Percentiles rank a stretch among this genome's conserved stretches.
Evolutionary conservation across 768 basidiomycete genomes (phyloP).

Genomic region (Boletus eberwhitei): DNA sequence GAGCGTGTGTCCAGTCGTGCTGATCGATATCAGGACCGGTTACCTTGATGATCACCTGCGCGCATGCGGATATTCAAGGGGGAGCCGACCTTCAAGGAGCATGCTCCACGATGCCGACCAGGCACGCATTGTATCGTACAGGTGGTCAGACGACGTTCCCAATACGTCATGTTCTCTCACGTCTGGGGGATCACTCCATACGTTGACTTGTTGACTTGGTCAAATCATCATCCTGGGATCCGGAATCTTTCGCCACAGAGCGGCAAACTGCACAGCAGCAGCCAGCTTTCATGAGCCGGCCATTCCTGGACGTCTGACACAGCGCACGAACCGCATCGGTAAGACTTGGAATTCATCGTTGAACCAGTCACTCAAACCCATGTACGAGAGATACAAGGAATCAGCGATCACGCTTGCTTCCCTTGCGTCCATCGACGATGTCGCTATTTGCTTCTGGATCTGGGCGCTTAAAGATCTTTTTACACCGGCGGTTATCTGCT

Average conservation of each 20-base stretch:
- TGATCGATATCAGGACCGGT: too few relatives aligned
- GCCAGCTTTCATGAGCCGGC: too few relatives aligned
- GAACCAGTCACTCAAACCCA: background rate
- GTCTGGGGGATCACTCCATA: background rate
- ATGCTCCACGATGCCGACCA: background rate
- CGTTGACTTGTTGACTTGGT: background rate
- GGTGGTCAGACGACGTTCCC: background rate
- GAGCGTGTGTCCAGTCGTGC: too few relatives aligned
- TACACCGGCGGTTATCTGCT: background rate
- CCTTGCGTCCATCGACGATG: background rate
- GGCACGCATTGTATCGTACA: background rate
- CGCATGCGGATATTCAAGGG: too few relatives aligned
- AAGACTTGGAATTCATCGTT: too few relatives aligned
- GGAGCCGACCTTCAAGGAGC: too few relatives aligned
- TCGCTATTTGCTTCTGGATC: background rate
- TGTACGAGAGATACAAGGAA: too few relatives aligned
- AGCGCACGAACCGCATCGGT: too few relatives aligned
- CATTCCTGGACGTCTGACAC: too few relatives aligned
- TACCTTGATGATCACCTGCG: too few relatives aligned
- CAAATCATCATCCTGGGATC: background rate
- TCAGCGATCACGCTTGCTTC: background rate
- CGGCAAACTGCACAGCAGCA: background rate
- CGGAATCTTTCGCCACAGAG: background rate
- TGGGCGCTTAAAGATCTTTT: background rate
- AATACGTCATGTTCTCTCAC: background rate